Percentiles rank a stretch among this genome's conserved stretches.
These are phyloP conservation scores for Arthrobotrys entomopaga DNA, from an alignment of 2,329 filamentous ascomycete genomes.

Conservation along the genomic window DNA sequence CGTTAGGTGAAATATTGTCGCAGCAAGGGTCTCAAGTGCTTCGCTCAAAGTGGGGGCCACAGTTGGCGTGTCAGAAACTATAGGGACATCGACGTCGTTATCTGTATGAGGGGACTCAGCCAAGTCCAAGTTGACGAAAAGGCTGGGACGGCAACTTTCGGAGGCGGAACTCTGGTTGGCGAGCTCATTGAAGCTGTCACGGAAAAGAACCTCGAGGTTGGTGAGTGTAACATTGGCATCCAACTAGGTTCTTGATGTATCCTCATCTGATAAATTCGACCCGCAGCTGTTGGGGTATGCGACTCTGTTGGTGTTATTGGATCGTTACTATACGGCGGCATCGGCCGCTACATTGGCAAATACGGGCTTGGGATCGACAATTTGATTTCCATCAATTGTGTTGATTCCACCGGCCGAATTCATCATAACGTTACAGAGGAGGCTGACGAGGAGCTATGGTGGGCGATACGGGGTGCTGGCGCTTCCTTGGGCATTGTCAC, in stretches of 20 bases:
- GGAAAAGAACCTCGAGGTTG: constrained; percentile 24
- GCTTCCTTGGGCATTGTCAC: constrained; percentile 64
- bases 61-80: constrained; percentile 31
- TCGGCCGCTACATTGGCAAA: constrained; percentile 55
- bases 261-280: background rate
- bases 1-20: constrained; percentile 45
- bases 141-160: constrained; percentile 45
- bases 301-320: constrained; percentile 43
- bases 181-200: constrained; percentile 39
- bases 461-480: constrained; percentile 62
- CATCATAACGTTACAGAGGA: constrained; percentile 59
- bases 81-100: constrained; percentile 44
- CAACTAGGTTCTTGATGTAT: background rate
- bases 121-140: constrained; percentile 38
- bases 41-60: constrained; percentile 47
- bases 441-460: constrained; percentile 62
- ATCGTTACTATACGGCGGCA: constrained; percentile 40
- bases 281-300: constrained; percentile 41
- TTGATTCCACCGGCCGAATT: constrained; percentile 63
- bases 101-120: constrained; percentile 39
- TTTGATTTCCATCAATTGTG: constrained; percentile 62
- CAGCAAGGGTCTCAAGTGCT: constrained; percentile 30
- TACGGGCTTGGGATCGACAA: constrained; percentile 62
- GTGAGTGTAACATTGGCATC: constrained; percentile 14
- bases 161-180: constrained; percentile 51